Percentiles rank a stretch among this genome's conserved stretches.
Evolutionary conservation across 2,329 filamentous ascomycete genomes (phyloP).

Genomic region (Lomentospora prolificans): DNA sequence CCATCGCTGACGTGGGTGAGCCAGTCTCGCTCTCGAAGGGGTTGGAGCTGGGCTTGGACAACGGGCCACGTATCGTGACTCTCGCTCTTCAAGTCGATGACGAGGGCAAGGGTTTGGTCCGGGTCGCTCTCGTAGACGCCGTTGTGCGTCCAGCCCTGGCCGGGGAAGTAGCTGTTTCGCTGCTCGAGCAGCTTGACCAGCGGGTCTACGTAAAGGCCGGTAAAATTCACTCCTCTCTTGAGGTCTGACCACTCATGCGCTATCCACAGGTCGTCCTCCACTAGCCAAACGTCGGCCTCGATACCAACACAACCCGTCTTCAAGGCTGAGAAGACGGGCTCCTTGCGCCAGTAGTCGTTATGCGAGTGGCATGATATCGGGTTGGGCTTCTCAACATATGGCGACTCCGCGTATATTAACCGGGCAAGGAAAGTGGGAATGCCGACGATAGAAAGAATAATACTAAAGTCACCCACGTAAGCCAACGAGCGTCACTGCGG

Average conservation of each 20-base stretch:
- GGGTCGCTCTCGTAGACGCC: conserved; percentile 50
- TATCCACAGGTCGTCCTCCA: conserved; percentile 45
- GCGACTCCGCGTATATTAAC: conserved; percentile 1
- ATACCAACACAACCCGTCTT: conserved; percentile 50
- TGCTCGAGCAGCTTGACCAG: conserved; percentile 48
- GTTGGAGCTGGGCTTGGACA: conserved; percentile 36
- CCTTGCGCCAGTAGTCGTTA: conserved; percentile 60
- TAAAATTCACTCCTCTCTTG: conserved; percentile 46
- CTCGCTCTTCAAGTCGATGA: conserved; percentile 61
- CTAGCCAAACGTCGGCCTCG: conserved; percentile 62
- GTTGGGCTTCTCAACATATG: conserved; percentile 11
- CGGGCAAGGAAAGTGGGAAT: conserved; percentile 2
- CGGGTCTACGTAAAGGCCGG: conserved; percentile 53
- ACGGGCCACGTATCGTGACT: conserved; percentile 39
- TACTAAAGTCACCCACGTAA: conserved; percentile 6
- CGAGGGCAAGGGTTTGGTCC: conserved; percentile 45
- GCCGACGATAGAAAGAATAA: conserved; percentile 8
- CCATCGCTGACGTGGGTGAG: conserved; percentile 42
- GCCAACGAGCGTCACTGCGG: too few relatives aligned
- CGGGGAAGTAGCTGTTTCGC: conserved; percentile 24
- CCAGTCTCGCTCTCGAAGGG: conserved; percentile 49
- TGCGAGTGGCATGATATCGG: conserved; percentile 56
- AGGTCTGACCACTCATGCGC: conserved; percentile 51
- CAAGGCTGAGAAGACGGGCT: conserved; percentile 54
- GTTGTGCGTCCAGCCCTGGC: conserved; percentile 2